Base-by-base conservation (phyloP, 139 green algal genomes). In the Nannochloris sp. region DNA sequence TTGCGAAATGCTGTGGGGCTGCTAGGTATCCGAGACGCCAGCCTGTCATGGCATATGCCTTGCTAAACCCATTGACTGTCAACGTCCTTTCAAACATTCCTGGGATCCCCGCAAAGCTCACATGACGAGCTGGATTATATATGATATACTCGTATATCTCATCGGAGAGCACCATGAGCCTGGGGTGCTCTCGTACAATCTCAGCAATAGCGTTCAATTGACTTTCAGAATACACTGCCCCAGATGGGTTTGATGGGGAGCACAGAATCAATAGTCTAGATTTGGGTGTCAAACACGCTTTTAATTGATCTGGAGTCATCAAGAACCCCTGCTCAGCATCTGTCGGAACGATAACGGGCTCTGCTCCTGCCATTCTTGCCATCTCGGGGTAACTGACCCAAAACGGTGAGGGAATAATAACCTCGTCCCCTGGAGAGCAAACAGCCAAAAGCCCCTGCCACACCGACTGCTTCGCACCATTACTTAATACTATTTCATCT, bases 331-430 rank as follows among this genome's bases (percentile, higher is more conserved):
- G 68, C 14, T 79, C 59, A 0, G 80, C 29, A 8, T 72, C 78
- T 65, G 82, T 87, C 3, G 78, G 26, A 17, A 98, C 10, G 3
- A 99, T 65, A 17, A 96, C 87, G 23, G 88, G 80, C 16, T 71
- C 65, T 1, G 89, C 93, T 4, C 78, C 82, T 17, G 88, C 86
- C 60, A 99, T 66, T 6, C 63, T 59, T 0, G 84, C 90, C 91
- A 99, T 99, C 67, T 98, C 93, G 0, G 93, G 90, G 74, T 99
- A 99, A 49, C 74, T 89, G 59, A 95, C 86, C 93, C 93, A 99
- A 75, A 91, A 98, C 8, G 93, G 93, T 29, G 93, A 86, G 1
- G 93, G 93, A 50, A 98, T 92, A 57, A 96, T 69, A 11, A 96
- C 87, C 70, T 95, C 83, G 62, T 95, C 85, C 2, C 79, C 87